Base-by-base conservation (phyloP, 2,329 filamentous ascomycete genomes). In the Pseudogymnoascus sp. region DNA sequence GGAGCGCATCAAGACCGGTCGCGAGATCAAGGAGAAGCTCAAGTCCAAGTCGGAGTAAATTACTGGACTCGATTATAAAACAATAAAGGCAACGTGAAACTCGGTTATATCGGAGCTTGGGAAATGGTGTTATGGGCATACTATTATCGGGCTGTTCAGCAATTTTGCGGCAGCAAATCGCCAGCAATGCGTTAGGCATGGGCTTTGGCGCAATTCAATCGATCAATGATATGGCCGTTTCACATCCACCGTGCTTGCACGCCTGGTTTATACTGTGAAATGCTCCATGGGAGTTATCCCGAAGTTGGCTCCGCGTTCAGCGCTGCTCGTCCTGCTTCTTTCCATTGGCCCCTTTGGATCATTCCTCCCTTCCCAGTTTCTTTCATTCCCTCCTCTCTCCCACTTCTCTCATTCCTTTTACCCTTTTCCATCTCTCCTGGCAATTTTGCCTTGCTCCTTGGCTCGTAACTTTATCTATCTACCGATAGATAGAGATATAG, bases 1-100 rank as follows among this genome's bases (percentile, higher is more conserved):
- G 72, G 89, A 90, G 81, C 87, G 90, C 80, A 91, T 89, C 82
- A 87, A 87, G 80, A 79, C 81, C 70, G 90, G 90, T 74, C 87
- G 89, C 68, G 90, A 93, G 81, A 82, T 86, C 75, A 81, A 81
- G 77, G 80, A 80, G 77, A 92, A 92, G 82, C 60, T 68, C 61
- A 73, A 72, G 70, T 48, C 64, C 10, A 71, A 52, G 39, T 48
- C 62, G 31, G 62, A 39, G 25, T 63, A 63, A 63, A 45, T 59
- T 59, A 42, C 25, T 63, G 35, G 31, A 58, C 58, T 62, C 31
- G 36, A 60, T 10, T 59, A 60, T 40, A 36, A 61, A 33, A 59
- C 60, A 31, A 60, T 60, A 37, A 62, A 59, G 37, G 29, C 59
- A 60, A 60, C 36, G 39, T 45, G 59, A 60, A 37, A 60, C 58